Evolutionary conservation across 257 asterid genomes (phyloP), one percentile per base, ranked within the genome.

Genomic region (Craterostigma plantagineum): DNA sequence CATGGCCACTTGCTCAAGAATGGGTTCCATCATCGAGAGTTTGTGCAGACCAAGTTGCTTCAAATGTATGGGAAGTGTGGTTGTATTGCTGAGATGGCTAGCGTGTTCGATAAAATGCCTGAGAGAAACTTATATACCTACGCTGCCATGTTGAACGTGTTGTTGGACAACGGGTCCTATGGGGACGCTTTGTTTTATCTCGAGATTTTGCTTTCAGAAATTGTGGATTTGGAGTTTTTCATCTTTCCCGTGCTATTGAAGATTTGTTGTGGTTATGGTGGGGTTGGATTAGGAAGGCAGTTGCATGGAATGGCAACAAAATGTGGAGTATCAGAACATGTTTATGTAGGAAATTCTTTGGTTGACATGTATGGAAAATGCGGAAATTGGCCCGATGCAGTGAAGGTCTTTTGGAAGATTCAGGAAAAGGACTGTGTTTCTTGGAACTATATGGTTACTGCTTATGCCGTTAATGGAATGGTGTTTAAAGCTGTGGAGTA

Each of bases 301-400:
- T 51, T 80, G 41, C 93, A 85, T 49, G 80, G 81, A 10, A 33
- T 67, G 3, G 69, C 64, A 13, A 34, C 49, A 23, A 80, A 77
- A 64, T 49, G 49, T 4, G 90, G 85, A 33, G 71, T 66, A 58
- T 12, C 42, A 14, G 52, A 67, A 4, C 79, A 80, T 57, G 38
- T 62, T 30, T 80, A 80, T 34, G 92, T 80, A 16, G 76, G 73
- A 1, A 85, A 85, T 50, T 77, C 82, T 11, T 51, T 85, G 66
- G 70, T 85, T 38, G 92, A 84, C 43, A 80, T 70, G 90, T 75
- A 77, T 43, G 93, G 90, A 0, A 80, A 75, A 62, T 77, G 82
- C 46, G 69, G 70, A 51, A 63, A 76, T 39, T 60, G 74, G 57
- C 39, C 50, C 36, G 62, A 80, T 27, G 87, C 86, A 0, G 68